A percentile compares a stretch with the other conserved stretches of the same genome.
Evolutionary conservation across 2,329 filamentous ascomycete genomes (phyloP).

Genomic region (Fusarium duplospermum): DNA sequence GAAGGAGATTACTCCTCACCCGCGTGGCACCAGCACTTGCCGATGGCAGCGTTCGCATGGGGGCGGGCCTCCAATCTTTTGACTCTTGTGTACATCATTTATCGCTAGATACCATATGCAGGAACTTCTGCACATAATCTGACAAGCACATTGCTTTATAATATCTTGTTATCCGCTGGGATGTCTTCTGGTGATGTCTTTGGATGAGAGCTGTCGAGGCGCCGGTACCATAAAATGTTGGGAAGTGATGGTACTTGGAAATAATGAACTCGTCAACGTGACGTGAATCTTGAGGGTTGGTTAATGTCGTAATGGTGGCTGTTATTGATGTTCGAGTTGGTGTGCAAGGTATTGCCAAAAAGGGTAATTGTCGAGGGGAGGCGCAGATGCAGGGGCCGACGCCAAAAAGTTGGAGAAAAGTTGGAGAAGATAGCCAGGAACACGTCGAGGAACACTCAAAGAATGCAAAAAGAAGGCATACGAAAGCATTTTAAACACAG

Average conservation of each 20-base stretch:
- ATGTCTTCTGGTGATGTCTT: neutral
- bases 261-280: neutral
- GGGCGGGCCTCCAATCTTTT: constrained; percentile 2
- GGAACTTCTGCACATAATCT: constrained; percentile 9
- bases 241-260: neutral
- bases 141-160: neutral
- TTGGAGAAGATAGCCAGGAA: constrained; percentile 4
- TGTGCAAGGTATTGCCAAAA: neutral
- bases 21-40: neutral
- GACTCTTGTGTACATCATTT: constrained; percentile 36
- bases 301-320: neutral
- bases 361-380: neutral
- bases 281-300: neutral
- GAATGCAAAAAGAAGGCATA: neutral
- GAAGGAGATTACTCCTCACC: neutral
- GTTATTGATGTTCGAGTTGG: neutral
- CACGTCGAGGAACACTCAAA: neutral
- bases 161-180: neutral
- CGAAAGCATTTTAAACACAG: neutral
- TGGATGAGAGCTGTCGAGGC: neutral
- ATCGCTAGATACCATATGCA: constrained; percentile 40
- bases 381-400: neutral
- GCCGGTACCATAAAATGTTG: too few relatives aligned
- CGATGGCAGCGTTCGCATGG: constrained; percentile 1
- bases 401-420: neutral